phyloP scores from a whole-genome alignment of 2,329 filamentous ascomycete species.

The Arthrobotrys entomopaga region DNA sequence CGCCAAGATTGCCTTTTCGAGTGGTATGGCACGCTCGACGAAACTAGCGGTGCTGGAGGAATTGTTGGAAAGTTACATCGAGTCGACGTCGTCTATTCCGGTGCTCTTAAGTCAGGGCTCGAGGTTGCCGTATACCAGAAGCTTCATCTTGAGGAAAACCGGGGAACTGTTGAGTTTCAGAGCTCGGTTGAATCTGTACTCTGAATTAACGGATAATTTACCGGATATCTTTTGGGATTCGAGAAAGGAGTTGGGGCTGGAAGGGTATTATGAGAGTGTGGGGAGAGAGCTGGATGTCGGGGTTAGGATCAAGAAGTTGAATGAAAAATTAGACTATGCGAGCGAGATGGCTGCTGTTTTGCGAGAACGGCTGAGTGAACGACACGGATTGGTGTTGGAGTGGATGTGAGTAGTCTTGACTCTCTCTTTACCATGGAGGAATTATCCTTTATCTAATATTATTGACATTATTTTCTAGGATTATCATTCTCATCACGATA shows the following conservation, averaged over 20 bases:
- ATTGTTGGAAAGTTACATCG: constrained; percentile 82
- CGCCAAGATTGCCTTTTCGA: constrained; percentile 96
- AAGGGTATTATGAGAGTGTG: constrained; percentile 94
- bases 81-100: constrained; percentile 84
- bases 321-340: constrained; percentile 98
- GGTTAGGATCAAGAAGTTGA: constrained; percentile 87
- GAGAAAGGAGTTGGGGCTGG: constrained; percentile 84
- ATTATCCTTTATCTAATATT: neutral
- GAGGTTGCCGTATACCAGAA: constrained; percentile 63
- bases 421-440: neutral
- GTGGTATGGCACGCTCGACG: constrained; percentile 88
- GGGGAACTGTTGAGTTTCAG: constrained; percentile 89
- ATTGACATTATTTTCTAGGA: constrained; percentile 61
- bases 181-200: constrained; percentile 95
- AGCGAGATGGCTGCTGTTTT: constrained; percentile 92
- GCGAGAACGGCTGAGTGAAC: constrained; percentile 87
- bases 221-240: constrained; percentile 98
- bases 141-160: constrained; percentile 90
- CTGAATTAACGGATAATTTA: constrained; percentile 91
- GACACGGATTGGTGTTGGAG: constrained; percentile 86
- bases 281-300: constrained; percentile 89
- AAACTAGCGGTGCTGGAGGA: constrained; percentile 93
- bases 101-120: constrained; percentile 73
- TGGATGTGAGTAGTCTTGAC: constrained; percentile 76
- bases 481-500: constrained; percentile 90